phyloP scores from a whole-genome alignment of 768 basidiomycete species.

The Megacollybia marginata region DNA sequence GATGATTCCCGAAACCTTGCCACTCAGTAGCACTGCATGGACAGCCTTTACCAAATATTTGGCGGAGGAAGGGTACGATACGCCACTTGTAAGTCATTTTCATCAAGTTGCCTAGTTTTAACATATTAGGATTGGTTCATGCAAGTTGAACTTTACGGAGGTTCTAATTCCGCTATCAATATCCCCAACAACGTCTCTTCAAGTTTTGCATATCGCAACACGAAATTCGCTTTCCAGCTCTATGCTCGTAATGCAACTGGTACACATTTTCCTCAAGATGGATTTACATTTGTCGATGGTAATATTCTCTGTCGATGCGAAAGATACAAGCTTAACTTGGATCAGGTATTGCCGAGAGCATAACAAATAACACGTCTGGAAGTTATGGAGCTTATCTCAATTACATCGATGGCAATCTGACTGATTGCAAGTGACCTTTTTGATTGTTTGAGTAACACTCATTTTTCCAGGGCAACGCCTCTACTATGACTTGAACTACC shows the following conservation, averaged over 20 bases:
- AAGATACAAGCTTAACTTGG: no score
- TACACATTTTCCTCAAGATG: constrained; percentile 24
- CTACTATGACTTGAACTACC: no score
- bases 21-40: constrained; percentile 24
- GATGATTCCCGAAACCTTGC: constrained; percentile 28
- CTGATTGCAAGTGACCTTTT: no score
- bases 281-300: constrained; percentile 29
- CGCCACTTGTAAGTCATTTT: constrained; percentile 17
- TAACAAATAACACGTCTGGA: no score
- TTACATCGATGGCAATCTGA: no score
- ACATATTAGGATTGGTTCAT: constrained; percentile 18
- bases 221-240: constrained; percentile 27
- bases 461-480: no score
- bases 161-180: constrained; percentile 24
- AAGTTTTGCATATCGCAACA: constrained; percentile 26
- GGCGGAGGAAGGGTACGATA: constrained; percentile 17
- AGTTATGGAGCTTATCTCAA: no score
- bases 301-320: constrained; percentile 6
- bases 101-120: constrained; percentile 16
- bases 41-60: constrained; percentile 30
- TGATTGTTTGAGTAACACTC: no score
- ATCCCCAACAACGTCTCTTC: constrained; percentile 18
- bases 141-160: constrained; percentile 23
- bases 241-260: constrained; percentile 20
- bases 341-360: no score